phyloP scores from a whole-genome alignment of 2,329 filamentous ascomycete species.

The Fusarium sp. region DNA sequence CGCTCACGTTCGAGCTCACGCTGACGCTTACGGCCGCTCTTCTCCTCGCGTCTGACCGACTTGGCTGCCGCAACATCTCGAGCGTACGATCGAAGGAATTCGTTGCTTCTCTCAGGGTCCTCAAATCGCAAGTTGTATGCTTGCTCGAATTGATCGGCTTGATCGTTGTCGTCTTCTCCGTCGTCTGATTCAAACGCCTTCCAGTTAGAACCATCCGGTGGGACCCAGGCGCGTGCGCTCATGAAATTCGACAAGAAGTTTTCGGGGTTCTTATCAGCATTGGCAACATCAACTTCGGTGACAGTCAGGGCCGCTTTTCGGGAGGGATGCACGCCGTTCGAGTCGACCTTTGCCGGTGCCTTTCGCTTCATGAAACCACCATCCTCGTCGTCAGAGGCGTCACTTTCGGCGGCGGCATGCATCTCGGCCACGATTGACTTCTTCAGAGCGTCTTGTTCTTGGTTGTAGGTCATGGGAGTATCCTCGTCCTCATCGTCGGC shows the following conservation, averaged over 20 bases:
- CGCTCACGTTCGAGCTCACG: conserved; percentile 83
- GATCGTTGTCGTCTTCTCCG: conserved; percentile 79
- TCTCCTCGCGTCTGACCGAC: conserved; percentile 88
- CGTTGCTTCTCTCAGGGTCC: conserved; percentile 89
- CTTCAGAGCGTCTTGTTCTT: conserved; percentile 91
- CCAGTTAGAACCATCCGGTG: conserved; percentile 75
- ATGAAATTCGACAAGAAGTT: conserved; percentile 96
- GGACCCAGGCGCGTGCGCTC: conserved; percentile 90
- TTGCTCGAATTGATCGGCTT: conserved; percentile 89
- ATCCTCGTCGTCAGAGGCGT: conserved; percentile 69
- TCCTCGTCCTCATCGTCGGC: conserved; percentile 71
- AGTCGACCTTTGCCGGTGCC: conserved; percentile 59
- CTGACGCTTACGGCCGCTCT: conserved; percentile 80
- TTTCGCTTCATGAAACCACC: conserved; percentile 83
- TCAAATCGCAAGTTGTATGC: conserved; percentile 98
- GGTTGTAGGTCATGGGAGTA: conserved; percentile 79
- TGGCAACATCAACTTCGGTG: conserved; percentile 75
- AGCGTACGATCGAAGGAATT: conserved; percentile 88
- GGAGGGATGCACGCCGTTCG: conserved; percentile 70
- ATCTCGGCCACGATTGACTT: conserved; percentile 84
- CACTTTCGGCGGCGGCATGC: conserved; percentile 72
- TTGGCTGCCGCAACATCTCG: conserved; percentile 86
- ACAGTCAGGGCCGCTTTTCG: conserved; percentile 63
- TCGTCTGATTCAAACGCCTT: conserved; percentile 94
- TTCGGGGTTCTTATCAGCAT: conserved; percentile 91